Base-by-base conservation (phyloP, 148 eudicot species). In the Silene uniflora region DNA sequence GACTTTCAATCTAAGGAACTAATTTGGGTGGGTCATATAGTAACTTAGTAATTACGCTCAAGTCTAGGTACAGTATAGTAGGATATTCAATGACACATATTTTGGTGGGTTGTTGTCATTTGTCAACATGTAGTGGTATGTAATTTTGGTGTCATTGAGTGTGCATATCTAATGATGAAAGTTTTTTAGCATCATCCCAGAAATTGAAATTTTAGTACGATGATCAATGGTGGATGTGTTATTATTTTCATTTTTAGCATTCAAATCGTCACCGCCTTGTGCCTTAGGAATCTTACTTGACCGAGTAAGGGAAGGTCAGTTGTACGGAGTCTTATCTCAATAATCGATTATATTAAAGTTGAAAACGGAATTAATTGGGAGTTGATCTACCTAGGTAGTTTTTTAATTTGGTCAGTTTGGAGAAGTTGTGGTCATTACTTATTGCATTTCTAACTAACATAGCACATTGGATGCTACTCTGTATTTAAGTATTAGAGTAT, bases 61-160 rank as follows among this genome's bases (percentile, higher is more conserved):
- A 67, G 35, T 67, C 32, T 58, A 25, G 52, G 27, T 54, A 75
- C 24, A 47, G 25, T 73, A 65, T 52, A 16, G 55, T 49, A 52
- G 55, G 9, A 46, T 19, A 56, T 59, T 47, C 54, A 81, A 72
- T 80, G 69, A 76, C 73, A 76, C 23, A 10, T 76, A 47, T 65
- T 13, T 35, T 76, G 83, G 72, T 76, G 83, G 79, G 79, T 80
- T 54, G 83, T 58, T 71, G 76, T 75, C 47, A 55, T 79, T 58
- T 71, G 76, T 75, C 47, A 55, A 21, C 25, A 5, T 61, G 27
- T 46, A 23, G 14, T 74, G 62, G 69, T 67, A n/a, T 54, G 32
- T 24, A 69, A 54, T 72, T n/a, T n/a, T n/a, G n/a, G 60, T 9
- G 21, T 72, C 24, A 52, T 18, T 65, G 18, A 19, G 75, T 62